Percentiles rank a stretch among this genome's conserved stretches.
Conservation (phyloP, 306 rosid species). For the Fragaria ananassa region DNA sequence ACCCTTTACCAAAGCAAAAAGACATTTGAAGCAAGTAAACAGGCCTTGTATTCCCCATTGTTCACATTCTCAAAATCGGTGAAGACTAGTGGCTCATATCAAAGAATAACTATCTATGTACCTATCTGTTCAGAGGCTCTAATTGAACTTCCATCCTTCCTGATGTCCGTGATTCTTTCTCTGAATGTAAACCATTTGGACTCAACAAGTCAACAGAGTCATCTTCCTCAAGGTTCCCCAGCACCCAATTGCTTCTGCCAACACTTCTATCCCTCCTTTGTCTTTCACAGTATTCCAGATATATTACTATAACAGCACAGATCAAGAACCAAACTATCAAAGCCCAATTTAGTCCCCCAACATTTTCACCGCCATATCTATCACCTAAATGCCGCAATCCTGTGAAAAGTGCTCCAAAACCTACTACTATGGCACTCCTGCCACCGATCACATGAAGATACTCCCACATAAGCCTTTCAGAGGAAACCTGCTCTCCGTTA, state of each 20-base stretch:
- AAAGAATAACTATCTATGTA: conserved; percentile 11
- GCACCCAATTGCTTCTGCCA: conserved; percentile 86
- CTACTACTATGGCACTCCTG: conserved; percentile 60
- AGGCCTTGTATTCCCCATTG: conserved; percentile 22
- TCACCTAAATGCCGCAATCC: conserved; percentile 91
- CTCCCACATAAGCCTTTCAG: conserved; percentile 73
- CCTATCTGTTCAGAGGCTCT: conserved; percentile 76
- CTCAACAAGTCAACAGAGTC: conserved; percentile 79
- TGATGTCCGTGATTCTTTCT: conserved; percentile 45
- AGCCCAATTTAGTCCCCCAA: conserved; percentile 68
- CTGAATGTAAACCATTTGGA: conserved; percentile 36
- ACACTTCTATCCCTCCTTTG: conserved; percentile 36
- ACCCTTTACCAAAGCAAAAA: conserved; percentile 5
- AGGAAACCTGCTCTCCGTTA: conserved; percentile 53
- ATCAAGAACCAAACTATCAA: conserved; percentile 65
- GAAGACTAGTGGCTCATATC: conserved; percentile 21
- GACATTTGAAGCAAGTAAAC: conserved; percentile 29
- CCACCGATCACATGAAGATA: conserved; percentile 67
- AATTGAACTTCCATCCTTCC: conserved; percentile 82
- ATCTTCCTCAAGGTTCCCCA: conserved; percentile 72
- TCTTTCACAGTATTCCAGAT: conserved; percentile 59
- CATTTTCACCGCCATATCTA: conserved; percentile 65
- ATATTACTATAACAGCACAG: conserved; percentile 45
- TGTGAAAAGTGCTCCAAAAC: conserved; percentile 69
- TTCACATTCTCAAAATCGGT: conserved; percentile 26